Base-by-base conservation (phyloP, 345 rosid genomes). In the Eucalyptus cloeziana region DNA sequence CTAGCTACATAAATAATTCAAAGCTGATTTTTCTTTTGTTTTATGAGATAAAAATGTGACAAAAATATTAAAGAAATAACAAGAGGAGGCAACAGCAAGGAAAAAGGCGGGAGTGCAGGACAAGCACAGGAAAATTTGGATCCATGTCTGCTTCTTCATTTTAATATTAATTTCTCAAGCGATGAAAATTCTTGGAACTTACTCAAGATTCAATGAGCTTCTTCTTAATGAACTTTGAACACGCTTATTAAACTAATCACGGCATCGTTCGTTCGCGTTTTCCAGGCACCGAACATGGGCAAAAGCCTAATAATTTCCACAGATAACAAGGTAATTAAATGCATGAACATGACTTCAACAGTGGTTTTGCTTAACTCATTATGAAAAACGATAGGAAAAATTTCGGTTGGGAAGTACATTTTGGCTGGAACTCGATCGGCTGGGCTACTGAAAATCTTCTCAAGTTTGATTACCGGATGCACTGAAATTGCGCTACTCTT, bases 401-500 rank as follows among this genome's bases (percentile, higher is more conserved):
- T 52, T 52, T 52, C 58, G 62, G 30, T 56, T 22, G 81, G 27
- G 10, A 71, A 33, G 44, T 33, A 1, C 44, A 5, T 19, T 71
- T 37, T 71, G 44, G 7, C 44, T 4, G 2, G 81, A 10, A 37
- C 81, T 71, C 3, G 7, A 31, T 17, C 22, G 6, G 15, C n/a
- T 60, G 31, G 67, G 67, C 30, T 25, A 60, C 13, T 56, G 62
- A 56, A 24, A 24, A 56, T 8, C 27, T 56, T 56, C 30, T 56
- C 30, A 56, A 60, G 67, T 60, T 60, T 25, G 67, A 27, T 27
- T 52, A 52, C 58, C 25, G 58, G 58, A 19, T 19, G 10, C 58
- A 52, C 25, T 52, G 58, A 52, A 52, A 10, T 52, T 0, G 58
- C 4, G 58, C 25, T 0, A 8, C 58, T 19, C 25, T 5, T 60